These are phyloP conservation scores for Chamaecyparis obtusa DNA, from an alignment of 75 land plant genomes.

Conservation along the genomic window DNA sequence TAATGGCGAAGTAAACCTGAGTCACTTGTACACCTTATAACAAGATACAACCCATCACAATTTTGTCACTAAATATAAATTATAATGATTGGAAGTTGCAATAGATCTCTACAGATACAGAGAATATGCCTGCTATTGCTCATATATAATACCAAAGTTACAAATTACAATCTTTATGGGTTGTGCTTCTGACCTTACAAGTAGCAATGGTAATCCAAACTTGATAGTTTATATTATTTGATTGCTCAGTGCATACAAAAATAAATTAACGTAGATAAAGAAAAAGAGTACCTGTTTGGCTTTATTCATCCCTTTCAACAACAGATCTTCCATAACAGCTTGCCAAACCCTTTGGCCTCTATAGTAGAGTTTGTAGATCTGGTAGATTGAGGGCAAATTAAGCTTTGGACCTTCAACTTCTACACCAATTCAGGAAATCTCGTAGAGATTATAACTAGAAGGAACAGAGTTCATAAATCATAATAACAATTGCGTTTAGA, in stretches of 20 bases:
- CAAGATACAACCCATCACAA: background rate
- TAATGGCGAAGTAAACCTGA: background rate
- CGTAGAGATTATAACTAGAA: background rate
- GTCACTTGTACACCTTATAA: background rate
- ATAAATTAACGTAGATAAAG: background rate
- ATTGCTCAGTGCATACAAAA: background rate
- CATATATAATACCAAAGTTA: background rate
- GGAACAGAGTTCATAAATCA: slow-evolving; percentile 7
- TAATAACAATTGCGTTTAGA: background rate
- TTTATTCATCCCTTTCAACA: slow-evolving; percentile 48
- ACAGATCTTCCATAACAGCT: slow-evolving; percentile 49
- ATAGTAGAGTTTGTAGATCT: slow-evolving; percentile 36
- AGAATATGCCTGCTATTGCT: background rate
- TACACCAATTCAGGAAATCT: background rate
- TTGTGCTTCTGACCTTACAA: background rate
- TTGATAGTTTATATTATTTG: background rate
- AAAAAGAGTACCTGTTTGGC: slow-evolving; percentile 56
- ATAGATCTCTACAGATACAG: background rate
- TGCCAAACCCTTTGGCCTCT: slow-evolving; percentile 57
- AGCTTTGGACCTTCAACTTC: background rate
- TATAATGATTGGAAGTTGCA: background rate
- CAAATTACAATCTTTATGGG: background rate
- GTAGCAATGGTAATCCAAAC: background rate
- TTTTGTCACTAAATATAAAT: too few species aligned
- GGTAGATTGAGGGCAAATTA: background rate